Conservation (phyloP, 345 rosid species). For the Camelina sativa region DNA sequence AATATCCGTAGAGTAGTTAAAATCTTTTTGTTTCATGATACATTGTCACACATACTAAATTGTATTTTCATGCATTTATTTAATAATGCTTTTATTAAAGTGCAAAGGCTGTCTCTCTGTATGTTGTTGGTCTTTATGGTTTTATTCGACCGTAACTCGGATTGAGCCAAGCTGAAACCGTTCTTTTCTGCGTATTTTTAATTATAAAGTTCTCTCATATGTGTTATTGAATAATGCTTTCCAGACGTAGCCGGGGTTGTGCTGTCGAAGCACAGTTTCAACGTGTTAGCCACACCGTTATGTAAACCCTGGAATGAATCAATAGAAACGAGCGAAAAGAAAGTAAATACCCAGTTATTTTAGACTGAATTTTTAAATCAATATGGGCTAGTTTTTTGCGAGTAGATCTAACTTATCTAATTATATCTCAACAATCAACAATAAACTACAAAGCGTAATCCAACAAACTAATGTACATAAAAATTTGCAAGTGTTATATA, state of each 20-base stretch:
- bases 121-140: not conserved
- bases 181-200: not conserved
- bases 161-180: not conserved
- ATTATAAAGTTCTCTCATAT: not conserved
- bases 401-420: not conserved
- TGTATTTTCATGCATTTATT: slow-evolving; percentile 28
- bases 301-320: not conserved
- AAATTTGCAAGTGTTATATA: not conserved
- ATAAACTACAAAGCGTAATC: not conserved
- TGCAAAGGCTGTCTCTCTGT: not conserved
- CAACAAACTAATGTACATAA: not conserved
- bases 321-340: no score
- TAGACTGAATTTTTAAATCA: not conserved
- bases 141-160: not conserved
- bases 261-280: slow-evolving; percentile 17
- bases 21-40: not conserved
- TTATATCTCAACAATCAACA: not conserved
- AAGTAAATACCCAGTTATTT: no score
- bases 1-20: slow-evolving; percentile 35
- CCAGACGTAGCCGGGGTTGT: slow-evolving; percentile 10
- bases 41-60: slow-evolving; percentile 17
- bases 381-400: not conserved
- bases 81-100: not conserved
- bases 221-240: not conserved
- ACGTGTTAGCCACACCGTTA: slow-evolving; percentile 20